phyloP scores from a whole-genome alignment of 1,284 basidiomycete species.

The Cystobasidiaceae sp. region DNA sequence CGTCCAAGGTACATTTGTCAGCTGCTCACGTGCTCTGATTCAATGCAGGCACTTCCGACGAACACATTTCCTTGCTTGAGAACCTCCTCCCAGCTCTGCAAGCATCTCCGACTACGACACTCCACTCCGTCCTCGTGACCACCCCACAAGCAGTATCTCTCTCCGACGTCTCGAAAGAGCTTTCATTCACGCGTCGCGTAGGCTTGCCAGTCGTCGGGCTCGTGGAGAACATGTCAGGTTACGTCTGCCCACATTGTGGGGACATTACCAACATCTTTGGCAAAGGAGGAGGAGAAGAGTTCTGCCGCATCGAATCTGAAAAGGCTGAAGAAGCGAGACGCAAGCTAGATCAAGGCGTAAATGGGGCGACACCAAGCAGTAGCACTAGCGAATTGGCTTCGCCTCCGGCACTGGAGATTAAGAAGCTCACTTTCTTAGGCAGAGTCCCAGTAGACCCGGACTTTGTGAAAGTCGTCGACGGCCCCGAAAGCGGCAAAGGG shows the following conservation, averaged over 20 bases:
- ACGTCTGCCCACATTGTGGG: slow-evolving; percentile 77
- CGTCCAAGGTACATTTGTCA: not conserved
- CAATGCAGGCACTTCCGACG: slow-evolving; percentile 83
- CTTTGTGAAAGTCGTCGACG: slow-evolving; percentile 58
- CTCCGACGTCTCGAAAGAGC: slow-evolving; percentile 89
- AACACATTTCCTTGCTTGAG: slow-evolving; percentile 91
- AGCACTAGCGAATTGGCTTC: not conserved
- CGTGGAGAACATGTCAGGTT: slow-evolving; percentile 99
- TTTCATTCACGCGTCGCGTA: slow-evolving; percentile 87
- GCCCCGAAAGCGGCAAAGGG: slow-evolving; percentile 15
- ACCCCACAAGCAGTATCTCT: slow-evolving; percentile 96
- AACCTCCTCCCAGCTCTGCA: slow-evolving; percentile 71
- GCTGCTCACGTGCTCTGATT: not conserved
- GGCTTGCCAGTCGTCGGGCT: slow-evolving; percentile 83
- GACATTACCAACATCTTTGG: slow-evolving; percentile 95
- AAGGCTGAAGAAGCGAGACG: slow-evolving; percentile 30
- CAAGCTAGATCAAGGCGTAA: slow-evolving; percentile 56
- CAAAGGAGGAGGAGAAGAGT: slow-evolving; percentile 78
- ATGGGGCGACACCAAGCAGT: not conserved
- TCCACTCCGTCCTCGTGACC: slow-evolving; percentile 79
- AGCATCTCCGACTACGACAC: slow-evolving; percentile 36
- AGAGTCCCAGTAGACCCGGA: slow-evolving; percentile 90
- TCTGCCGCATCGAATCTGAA: slow-evolving; percentile 38
- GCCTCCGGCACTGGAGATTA: slow-evolving; percentile 54
- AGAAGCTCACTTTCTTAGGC: slow-evolving; percentile 62